A percentile compares a stretch with the other conserved stretches of the same genome.
Evolutionary conservation across 306 rosid species (phyloP).

Genomic region (Glycyrrhiza uralensis): DNA sequence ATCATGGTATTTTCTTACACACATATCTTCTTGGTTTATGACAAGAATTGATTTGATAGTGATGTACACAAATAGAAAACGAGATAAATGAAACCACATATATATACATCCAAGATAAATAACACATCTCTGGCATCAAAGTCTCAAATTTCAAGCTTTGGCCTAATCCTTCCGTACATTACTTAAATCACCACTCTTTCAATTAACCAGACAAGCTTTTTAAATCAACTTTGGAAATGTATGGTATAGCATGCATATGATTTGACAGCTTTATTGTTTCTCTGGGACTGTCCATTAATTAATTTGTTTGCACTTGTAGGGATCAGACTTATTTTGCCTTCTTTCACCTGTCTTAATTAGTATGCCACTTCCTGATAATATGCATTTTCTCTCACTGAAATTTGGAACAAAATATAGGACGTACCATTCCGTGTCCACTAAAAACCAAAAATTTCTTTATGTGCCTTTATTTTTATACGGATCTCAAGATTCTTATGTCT

Average conservation of each 20-base stretch:
- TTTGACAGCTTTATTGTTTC: not conserved
- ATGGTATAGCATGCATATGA: not conserved
- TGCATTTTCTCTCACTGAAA: constrained; percentile 15
- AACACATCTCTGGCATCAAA: no score
- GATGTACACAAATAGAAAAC: not conserved
- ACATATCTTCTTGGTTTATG: not conserved
- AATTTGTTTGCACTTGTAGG: not conserved
- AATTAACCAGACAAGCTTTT: not conserved
- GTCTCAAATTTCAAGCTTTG: no score
- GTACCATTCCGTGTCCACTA: constrained; percentile 26
- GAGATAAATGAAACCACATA: constrained; percentile 5
- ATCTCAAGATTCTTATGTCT: constrained; percentile 14
- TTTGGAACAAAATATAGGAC: constrained; percentile 17
- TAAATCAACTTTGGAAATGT: not conserved
- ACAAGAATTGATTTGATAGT: not conserved
- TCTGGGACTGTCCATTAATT: not conserved
- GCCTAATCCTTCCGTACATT: not conserved
- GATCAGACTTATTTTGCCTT: not conserved
- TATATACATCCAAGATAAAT: no score
- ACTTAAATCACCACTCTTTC: not conserved
- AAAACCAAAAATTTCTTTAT: not conserved
- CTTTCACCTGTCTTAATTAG: not conserved
- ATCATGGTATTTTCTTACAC: no score
- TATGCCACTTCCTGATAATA: not conserved
- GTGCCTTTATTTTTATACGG: not conserved